Conservation (phyloP, 2,329 filamentous ascomycete genomes). For the Aspergillus sclerotialis region DNA sequence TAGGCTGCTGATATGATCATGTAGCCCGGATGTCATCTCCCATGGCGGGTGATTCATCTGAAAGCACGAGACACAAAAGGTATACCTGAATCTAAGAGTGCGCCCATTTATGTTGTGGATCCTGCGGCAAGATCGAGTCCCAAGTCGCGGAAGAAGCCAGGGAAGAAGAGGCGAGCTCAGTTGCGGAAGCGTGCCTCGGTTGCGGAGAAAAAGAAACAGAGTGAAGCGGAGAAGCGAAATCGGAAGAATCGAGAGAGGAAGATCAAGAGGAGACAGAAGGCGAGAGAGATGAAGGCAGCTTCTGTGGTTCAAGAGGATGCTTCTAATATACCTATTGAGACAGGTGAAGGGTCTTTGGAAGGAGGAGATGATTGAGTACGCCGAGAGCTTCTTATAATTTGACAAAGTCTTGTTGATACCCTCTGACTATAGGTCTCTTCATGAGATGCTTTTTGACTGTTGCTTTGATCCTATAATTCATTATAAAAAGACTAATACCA, state of each 20-base stretch:
- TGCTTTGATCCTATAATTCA: too few species aligned
- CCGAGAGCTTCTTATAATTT: conserved; percentile 1
- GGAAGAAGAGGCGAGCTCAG: conserved; percentile 36
- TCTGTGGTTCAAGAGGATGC: conserved; percentile 13
- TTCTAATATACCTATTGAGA: conserved; percentile 10
- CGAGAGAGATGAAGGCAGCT: conserved; percentile 28
- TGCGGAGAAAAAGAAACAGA: conserved; percentile 24
- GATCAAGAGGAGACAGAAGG: conserved; percentile 31
- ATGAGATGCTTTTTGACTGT: too few species aligned
- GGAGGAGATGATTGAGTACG: conserved; percentile 7
- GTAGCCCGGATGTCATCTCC: conserved; percentile 35
- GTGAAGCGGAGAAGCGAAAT: conserved; percentile 32
- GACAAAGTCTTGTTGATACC: background rate
- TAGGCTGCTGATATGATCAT: too few species aligned
- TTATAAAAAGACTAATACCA: too few species aligned
- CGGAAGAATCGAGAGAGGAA: conserved; percentile 34
- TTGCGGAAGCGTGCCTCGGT: conserved; percentile 28
- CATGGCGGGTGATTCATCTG: conserved; percentile 34
- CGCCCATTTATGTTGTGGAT: conserved; percentile 15
- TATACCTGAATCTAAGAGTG: conserved; percentile 14
- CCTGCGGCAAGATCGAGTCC: conserved; percentile 16
- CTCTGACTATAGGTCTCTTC: background rate
- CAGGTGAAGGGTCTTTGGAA: conserved; percentile 11
- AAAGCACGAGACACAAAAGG: conserved; percentile 27
- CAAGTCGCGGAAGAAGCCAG: conserved; percentile 32